These are phyloP conservation scores for Wickerhamomyces canadensis DNA, from an alignment of 805 yeast species.

Conservation along the genomic window DNA sequence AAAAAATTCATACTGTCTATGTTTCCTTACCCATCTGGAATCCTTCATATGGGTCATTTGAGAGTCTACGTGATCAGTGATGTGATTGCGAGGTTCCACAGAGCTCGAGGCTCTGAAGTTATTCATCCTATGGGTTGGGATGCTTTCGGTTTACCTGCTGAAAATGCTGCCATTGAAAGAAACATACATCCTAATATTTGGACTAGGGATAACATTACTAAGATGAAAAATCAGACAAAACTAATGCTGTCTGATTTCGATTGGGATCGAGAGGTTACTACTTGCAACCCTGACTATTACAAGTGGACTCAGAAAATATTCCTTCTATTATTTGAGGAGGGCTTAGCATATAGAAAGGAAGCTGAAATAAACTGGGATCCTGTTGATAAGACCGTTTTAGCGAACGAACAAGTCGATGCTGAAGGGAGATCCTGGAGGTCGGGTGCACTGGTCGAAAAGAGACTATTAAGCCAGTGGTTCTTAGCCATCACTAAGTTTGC, in stretches of 20 bases:
- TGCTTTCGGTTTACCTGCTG: constrained; percentile 97
- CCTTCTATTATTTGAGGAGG: constrained; percentile 62
- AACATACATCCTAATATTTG: constrained; percentile 73
- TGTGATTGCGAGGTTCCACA: constrained; percentile 68
- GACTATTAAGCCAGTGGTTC: constrained; percentile 85
- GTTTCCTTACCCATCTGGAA: constrained; percentile 98
- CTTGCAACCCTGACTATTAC: constrained; percentile 84
- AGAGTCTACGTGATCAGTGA: constrained; percentile 92
- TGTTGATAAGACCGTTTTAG: constrained; percentile 87
- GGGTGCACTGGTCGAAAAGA: constrained; percentile 89
- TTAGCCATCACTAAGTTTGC: constrained; percentile 85
- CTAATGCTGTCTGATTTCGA: constrained; percentile 82
- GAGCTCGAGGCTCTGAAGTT: constrained; percentile 72
- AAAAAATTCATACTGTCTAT: constrained; percentile 67
- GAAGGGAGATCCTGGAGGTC: constrained; percentile 95
- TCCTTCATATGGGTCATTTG: constrained; percentile 88
- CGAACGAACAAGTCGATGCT: constrained; percentile 92
- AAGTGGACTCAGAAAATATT: constrained; percentile 90
- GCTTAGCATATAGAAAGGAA: constrained; percentile 77
- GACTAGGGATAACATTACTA: constrained; percentile 76
- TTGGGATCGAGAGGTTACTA: constrained; percentile 87
- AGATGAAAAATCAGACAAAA: constrained; percentile 81
- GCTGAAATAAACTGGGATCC: constrained; percentile 99
- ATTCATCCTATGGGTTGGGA: constrained; percentile 99
- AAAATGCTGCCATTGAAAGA: constrained; percentile 92